A percentile compares a stretch with the other conserved stretches of the same genome.
Conservation (phyloP, 345 rosid species). For the Camelina laxa region DNA sequence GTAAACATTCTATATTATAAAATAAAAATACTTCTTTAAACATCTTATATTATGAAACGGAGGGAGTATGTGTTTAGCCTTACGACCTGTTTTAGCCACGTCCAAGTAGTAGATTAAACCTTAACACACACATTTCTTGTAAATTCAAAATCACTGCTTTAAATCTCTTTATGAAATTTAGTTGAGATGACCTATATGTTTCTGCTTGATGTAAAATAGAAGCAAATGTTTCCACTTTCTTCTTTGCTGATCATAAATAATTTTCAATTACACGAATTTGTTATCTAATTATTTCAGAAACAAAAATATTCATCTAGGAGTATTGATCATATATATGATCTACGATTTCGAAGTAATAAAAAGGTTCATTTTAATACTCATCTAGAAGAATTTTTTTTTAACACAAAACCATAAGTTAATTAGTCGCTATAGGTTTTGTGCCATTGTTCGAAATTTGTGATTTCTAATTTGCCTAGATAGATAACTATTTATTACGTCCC, state of each 20-base stretch:
- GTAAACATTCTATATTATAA: too few species aligned
- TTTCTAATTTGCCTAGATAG: not conserved
- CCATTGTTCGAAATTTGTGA: not conserved
- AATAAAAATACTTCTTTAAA: too few species aligned
- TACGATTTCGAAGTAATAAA: not conserved
- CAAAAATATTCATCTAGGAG: not conserved
- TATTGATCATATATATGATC: not conserved
- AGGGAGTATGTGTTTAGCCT: slow-evolving; percentile 3
- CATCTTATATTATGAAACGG: too few species aligned
- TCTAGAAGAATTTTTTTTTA: not conserved
- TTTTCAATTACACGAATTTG: not conserved
- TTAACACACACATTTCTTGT: not conserved
- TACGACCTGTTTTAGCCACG: slow-evolving; percentile 21
- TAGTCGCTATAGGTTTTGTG: not conserved
- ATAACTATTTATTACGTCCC: not conserved
- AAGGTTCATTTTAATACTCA: not conserved
- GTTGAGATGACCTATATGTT: not conserved
- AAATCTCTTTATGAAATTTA: not conserved
- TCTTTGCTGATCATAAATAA: not conserved
- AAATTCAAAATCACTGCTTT: not conserved
- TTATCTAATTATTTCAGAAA: not conserved
- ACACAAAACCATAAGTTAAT: not conserved
- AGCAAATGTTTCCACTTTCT: not conserved
- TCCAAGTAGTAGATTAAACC: not conserved
- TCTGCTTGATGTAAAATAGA: not conserved